Evolutionary conservation across 257 asterid genomes (phyloP), one percentile per base, ranked within the genome.

Genomic region (Avicennia marina): DNA sequence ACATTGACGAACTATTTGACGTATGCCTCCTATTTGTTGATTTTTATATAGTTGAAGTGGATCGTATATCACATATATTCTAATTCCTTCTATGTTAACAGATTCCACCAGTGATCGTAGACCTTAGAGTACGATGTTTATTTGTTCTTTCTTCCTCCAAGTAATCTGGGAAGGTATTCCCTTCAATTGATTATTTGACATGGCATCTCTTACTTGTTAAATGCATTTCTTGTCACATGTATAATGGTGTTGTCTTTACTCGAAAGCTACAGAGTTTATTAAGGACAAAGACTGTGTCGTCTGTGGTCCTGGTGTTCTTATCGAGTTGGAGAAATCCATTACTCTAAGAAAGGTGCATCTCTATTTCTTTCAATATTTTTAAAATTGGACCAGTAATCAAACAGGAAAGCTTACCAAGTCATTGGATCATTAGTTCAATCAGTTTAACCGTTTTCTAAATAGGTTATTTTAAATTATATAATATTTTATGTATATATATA

Each of bases 301-400:
- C 61, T 93, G 99, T 72, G 96, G 99, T 64, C 99, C 99, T 38
- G 99, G 99, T n/a, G 68, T 93, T 68, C 99, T 82, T 22, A 71
- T 86, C 62, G 97, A 89, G 82, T 56, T 93, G 67, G 97, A 93
- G 20, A 72, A 78, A 71, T 80, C 94, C 46, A 55, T 86, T 56
- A 82, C 91, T 19, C 71, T 93, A 51, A 82, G 68, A 76, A 84
- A 93, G 96, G 99, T 86, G 39, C 3, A 19, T 64, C 60, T 55
- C 38, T 55, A 15, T 60, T 63, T 60, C 20, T 26, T 74, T n/a
- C n/a, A n/a, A n/a, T n/a, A n/a, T n/a, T n/a, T n/a, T n/a, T n/a
- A n/a, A n/a, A n/a, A n/a, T n/a, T n/a, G n/a, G n/a, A n/a, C n/a
- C n/a, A n/a, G n/a, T n/a, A n/a, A n/a, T n/a, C n/a, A n/a, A n/a